Evolutionary conservation across 202 grass and related monocot species (phyloP).

Genomic region (Alloteropsis angusta): DNA sequence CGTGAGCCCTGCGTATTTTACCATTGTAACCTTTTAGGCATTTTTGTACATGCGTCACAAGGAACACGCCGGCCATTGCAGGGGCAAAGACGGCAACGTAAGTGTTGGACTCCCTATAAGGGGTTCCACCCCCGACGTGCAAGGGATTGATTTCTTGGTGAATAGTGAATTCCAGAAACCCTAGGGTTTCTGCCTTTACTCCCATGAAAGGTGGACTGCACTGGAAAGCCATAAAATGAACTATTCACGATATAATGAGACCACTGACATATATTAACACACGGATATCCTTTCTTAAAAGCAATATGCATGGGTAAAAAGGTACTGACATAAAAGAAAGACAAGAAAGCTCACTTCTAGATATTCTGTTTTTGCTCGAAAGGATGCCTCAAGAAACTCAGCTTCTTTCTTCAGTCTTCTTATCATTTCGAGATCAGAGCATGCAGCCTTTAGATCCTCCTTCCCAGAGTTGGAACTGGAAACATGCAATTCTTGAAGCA

Average conservation of each 20-base stretch:
- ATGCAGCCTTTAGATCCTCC: constrained; percentile 83
- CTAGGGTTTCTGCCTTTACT: too few species aligned
- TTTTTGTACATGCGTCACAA: too few species aligned
- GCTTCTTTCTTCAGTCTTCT: constrained; percentile 98
- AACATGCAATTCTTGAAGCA: constrained; percentile 91
- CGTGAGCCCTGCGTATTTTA: too few species aligned
- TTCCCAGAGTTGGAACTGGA: constrained; percentile 79
- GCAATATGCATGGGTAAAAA: constrained; percentile 7
- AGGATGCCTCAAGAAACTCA: constrained; percentile 96
- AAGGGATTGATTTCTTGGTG: too few species aligned
- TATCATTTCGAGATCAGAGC: constrained; percentile 95
- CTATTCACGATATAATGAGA: background rate
- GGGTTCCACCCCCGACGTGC: too few species aligned
- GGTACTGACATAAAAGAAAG: background rate
- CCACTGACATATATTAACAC: background rate
- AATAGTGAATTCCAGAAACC: too few species aligned
- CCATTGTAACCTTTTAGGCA: too few species aligned
- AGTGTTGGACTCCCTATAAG: too few species aligned
- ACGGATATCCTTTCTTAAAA: background rate
- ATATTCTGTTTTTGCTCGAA: constrained; percentile 77
- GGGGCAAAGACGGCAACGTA: too few species aligned
- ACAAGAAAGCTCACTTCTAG: constrained; percentile 46
- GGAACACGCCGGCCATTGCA: too few species aligned
- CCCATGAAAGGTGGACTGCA: background rate
- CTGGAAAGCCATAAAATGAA: background rate